Evolutionary conservation across 1,284 basidiomycete genomes (phyloP).

Genomic region (Ustilago vetiveriae): DNA sequence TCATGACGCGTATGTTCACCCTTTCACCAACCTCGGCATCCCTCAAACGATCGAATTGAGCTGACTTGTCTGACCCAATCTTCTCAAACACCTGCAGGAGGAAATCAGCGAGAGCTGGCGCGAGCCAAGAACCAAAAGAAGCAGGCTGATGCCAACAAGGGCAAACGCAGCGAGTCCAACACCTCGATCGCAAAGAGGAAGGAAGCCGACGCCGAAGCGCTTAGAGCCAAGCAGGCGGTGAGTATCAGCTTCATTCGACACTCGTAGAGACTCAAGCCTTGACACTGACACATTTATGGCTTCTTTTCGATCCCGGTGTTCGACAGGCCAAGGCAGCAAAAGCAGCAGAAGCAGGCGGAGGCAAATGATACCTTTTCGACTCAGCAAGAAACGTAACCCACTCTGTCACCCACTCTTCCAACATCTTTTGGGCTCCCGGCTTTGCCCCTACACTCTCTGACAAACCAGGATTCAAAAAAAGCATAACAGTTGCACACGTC

Average conservation of each 20-base stretch:
- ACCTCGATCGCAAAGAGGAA: slow-evolving; percentile 54
- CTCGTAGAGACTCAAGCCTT: too few species aligned
- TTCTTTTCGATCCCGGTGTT: neutral
- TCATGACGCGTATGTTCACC: neutral
- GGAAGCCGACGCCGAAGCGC: slow-evolving; percentile 60
- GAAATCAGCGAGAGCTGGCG: slow-evolving; percentile 65
- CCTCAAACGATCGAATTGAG: too few species aligned
- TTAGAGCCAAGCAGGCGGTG: slow-evolving; percentile 63
- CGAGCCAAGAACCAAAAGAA: slow-evolving; percentile 66
- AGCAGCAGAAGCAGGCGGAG: slow-evolving; percentile 26
- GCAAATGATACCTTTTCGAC: slow-evolving; percentile 9
- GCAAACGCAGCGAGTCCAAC: slow-evolving; percentile 54
- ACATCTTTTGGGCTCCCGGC: too few species aligned
- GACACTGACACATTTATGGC: too few species aligned
- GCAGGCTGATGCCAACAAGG: slow-evolving; percentile 58
- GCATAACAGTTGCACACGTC: too few species aligned
- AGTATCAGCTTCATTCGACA: too few species aligned
- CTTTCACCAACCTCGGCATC: too few species aligned
- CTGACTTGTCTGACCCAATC: too few species aligned
- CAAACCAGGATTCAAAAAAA: too few species aligned
- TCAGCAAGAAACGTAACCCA: neutral
- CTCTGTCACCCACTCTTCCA: neutral
- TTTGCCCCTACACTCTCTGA: too few species aligned
- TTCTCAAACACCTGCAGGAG: too few species aligned
- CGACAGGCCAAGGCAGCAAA: slow-evolving; percentile 43